These are phyloP conservation scores for Heracleum sosnowskyi DNA, from an alignment of 129 eudicot genomes.

Conservation along the genomic window DNA sequence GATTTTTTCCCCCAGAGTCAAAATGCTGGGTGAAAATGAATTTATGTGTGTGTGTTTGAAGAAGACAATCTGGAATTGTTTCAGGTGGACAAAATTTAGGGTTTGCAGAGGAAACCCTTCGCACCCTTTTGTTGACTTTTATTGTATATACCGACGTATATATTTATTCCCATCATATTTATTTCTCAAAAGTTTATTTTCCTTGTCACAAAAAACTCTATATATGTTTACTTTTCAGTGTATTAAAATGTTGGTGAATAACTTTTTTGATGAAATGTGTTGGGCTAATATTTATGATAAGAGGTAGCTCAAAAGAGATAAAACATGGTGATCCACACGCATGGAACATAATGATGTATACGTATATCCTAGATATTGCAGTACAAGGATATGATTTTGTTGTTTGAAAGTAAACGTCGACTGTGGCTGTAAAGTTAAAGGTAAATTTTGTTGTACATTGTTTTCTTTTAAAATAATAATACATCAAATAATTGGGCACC, in stretches of 20 bases:
- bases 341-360: neutral
- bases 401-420: neutral
- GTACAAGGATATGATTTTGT: neutral
- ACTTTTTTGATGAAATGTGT: too few species aligned
- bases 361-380: neutral
- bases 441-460: constrained; percentile 6
- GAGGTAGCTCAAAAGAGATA: neutral
- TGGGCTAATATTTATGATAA: neutral
- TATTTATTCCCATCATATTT: too few species aligned
- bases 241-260: too few species aligned
- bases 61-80: neutral
- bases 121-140: constrained; percentile 6
- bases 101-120: neutral
- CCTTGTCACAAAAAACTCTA: too few species aligned
- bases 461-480: neutral
- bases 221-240: too few species aligned
- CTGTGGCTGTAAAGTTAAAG: constrained; percentile 6
- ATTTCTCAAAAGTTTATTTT: too few species aligned
- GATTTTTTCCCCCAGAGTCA: neutral
- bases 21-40: neutral
- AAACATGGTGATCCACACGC: constrained; percentile 3
- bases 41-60: neutral
- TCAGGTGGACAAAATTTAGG: neutral
- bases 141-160: neutral
- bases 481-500: neutral